Base-by-base conservation (phyloP, 495 filamentous ascomycete species). In the Penicillium odoratum region DNA sequence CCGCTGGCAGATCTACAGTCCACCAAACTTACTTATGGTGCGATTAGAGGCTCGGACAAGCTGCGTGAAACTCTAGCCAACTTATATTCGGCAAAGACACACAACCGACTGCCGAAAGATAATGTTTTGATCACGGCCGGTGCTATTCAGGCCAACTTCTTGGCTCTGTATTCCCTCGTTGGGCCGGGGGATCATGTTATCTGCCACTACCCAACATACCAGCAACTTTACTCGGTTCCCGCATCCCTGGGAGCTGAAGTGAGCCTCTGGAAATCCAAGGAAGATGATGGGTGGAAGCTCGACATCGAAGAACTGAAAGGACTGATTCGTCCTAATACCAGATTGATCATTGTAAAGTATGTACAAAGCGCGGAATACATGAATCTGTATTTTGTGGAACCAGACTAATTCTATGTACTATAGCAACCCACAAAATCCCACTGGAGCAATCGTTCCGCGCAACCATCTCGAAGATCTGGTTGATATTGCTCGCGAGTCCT, bases 391-490 rank as follows among this genome's bases (percentile, higher is more conserved):
- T 6, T 15, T 18, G 16, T 9, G 46, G 46, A 6, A 5, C 5
- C 7, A 53, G 43, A 54, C 46, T 57, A 33, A 67, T 48, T 53
- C 30, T 40, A 30, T 7, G 52, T 38, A 36, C 30, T 11, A 25
- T 65, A 93, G 90, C 68, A 96, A 96, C 59, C 92, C 92, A 0
- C 90, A 95, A 69, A 97, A 96, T 65, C 92, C 92, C 3, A 93
- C 89, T 0, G 91, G 92, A 16, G 83, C 87, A 25, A 83, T 88
- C 28, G 85, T 88, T 43, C 83, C 87, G 0, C 82, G 75, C 53
- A 61, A 79, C 0, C 79, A 82, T 7, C 77, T 96, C 3, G 62
- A 83, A 18, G 60, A 80, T 13, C 80, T 95, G 43, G 77, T 92
- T 31, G 75, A 84, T 4, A 70, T 94, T 51, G 90, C 91, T 5